Evolutionary conservation across 805 yeast genomes (phyloP), one percentile per base, ranked within the genome.

Genomic region (Candida easanensis): DNA sequence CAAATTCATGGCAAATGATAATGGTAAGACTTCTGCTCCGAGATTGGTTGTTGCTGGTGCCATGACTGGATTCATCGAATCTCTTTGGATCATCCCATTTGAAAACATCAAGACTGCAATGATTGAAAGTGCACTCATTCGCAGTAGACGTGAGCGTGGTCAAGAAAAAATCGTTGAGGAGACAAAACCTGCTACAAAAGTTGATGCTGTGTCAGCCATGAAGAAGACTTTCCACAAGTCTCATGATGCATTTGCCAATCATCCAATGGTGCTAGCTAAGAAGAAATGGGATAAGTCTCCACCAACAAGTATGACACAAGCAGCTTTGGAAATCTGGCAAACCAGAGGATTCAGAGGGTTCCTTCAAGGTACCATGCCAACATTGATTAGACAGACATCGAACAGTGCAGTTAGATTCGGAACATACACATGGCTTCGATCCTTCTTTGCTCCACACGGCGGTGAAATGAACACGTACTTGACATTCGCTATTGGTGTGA

Each of bases 321-420:
- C 84, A 0, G 61, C 79, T 5, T 70, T 68, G 43, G 90, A 86
- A 56, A 87, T 90, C 59, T 85, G 84, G 58, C 58, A 63, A 35
- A 70, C 84, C 7, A 79, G 88, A 48, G 97, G 98, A 0, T 43
- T 83, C 2, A 62, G 77, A 30, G 95, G 96, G 1, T 88, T 88
- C 55, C 72, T 81, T 20, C 90, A 87, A 53, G 98, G 97, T 18
- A 74, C 90, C 13, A 64, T 77, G 45, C 85, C 95, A n/a, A 91
- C 99, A 0, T 65, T 88, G 17, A 63, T 81, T 9, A 76, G 98
- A 52, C 98, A 91, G 58, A 74, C 81, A 2, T 74, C 84, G 33
- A 84, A 85, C 49, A 81, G 95, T 17, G 78, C 86, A 33, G 89
- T 88, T 2, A 79, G 96, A 74, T 84, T 89, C 50, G 84, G 95